These are phyloP conservation scores for Dactylonectria estremocensis DNA, from an alignment of 2,329 filamentous ascomycete species.

Conservation along the genomic window DNA sequence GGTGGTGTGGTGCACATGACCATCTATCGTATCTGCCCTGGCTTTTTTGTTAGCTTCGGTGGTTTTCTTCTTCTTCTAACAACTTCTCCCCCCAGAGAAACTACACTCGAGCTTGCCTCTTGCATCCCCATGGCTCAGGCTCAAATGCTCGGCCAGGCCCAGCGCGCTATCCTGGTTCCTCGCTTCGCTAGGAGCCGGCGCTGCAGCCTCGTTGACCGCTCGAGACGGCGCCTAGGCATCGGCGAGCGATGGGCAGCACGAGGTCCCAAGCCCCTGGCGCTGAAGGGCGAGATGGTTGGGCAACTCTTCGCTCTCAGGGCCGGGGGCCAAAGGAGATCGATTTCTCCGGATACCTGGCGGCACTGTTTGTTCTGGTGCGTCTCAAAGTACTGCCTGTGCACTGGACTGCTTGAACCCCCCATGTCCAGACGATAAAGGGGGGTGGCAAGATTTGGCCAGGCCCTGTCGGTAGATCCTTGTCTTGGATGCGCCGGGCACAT, in stretches of 20 bases:
- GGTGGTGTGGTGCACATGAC: constrained; percentile 30
- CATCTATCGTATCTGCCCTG: constrained; percentile 27
- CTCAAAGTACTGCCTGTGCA: constrained; percentile 13
- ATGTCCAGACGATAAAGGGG: constrained; percentile 21
- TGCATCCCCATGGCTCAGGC: constrained; percentile 43
- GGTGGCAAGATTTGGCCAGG: constrained; percentile 33
- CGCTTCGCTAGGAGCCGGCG: constrained; percentile 14
- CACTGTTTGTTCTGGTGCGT: constrained; percentile 18
- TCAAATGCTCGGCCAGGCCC: constrained; percentile 39
- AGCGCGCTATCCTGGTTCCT: constrained; percentile 24
- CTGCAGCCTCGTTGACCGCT: constrained; percentile 12
- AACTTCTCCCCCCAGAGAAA: constrained; percentile 25
- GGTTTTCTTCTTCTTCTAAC: constrained; percentile 9
- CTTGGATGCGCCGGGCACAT: constrained; percentile 43
- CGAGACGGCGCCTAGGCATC: constrained; percentile 12
- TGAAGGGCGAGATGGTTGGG: constrained; percentile 5
- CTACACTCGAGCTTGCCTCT: constrained; percentile 40
- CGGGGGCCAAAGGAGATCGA: constrained; percentile 28
- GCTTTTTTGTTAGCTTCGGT: constrained; percentile 13
- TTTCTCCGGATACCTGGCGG: constrained; percentile 27
- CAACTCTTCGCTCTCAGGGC: constrained; percentile 1
- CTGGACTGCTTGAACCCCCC: constrained; percentile 14
- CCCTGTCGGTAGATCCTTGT: constrained; percentile 31
- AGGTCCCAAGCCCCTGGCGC: constrained; percentile 27
- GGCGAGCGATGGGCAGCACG: constrained; percentile 14